phyloP scores from a whole-genome alignment of 2,329 filamentous ascomycete species.

The Aureobasidium sp. region DNA sequence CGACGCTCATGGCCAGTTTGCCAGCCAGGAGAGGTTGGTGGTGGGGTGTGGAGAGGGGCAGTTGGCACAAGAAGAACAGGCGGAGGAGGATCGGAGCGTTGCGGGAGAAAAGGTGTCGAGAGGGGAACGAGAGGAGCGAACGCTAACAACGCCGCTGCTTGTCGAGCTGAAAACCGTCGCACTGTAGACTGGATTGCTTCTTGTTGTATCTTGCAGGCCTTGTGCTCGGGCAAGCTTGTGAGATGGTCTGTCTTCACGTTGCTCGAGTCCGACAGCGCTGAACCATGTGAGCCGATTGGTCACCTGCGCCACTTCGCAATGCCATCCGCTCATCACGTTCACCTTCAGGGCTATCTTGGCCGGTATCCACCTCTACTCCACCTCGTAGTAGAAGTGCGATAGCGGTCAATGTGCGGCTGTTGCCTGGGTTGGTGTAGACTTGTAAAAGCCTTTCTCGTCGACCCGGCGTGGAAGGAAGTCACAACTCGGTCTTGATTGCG shows the following conservation, averaged over 20 bases:
- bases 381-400: background rate
- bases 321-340: slow-evolving; percentile 5
- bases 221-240: background rate
- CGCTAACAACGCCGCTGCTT: background rate
- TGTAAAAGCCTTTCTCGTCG: background rate
- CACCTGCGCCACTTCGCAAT: slow-evolving; percentile 6
- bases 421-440: background rate
- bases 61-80: background rate
- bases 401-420: background rate
- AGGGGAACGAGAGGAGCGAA: slow-evolving; percentile 1
- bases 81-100: slow-evolving; percentile 3
- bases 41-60: slow-evolving; percentile 31
- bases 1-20: slow-evolving; percentile 4
- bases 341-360: slow-evolving; percentile 1
- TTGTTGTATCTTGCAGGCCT: background rate
- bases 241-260: background rate
- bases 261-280: slow-evolving; percentile 4
- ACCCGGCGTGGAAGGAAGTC: background rate
- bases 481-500: background rate
- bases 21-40: background rate
- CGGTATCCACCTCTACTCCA: slow-evolving; percentile 1
- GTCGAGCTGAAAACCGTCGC: background rate
- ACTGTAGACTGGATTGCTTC: slow-evolving; percentile 3
- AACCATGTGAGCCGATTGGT: slow-evolving; percentile 8
- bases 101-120: slow-evolving; percentile 7